Percentiles rank a stretch among this genome's conserved stretches.
Conservation (phyloP, 1,284 basidiomycete genomes). For the Austropuccinia psidii region DNA sequence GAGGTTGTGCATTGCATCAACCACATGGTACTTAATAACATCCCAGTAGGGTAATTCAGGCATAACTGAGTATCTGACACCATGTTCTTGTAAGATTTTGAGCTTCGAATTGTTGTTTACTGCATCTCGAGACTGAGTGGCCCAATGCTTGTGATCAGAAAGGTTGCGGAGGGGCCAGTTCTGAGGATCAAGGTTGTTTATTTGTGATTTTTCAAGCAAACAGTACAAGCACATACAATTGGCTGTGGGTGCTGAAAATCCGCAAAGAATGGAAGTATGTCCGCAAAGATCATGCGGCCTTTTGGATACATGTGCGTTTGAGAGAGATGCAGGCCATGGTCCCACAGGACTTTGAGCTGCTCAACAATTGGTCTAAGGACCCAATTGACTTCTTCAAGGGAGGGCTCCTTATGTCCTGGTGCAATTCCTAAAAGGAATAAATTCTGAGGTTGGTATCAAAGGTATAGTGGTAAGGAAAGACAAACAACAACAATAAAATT, state of each 20-base stretch:
- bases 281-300: background rate
- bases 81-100: background rate
- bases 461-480: background rate
- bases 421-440: background rate
- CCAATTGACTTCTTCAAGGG: slow-evolving; percentile 2
- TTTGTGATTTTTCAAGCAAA: background rate
- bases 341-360: background rate
- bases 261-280: background rate
- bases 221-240: background rate
- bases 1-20: slow-evolving; percentile 12
- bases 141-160: background rate
- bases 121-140: background rate
- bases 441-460: background rate
- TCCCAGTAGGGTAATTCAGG: background rate
- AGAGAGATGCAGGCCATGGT: background rate
- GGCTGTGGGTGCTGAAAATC: background rate
- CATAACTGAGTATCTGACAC: slow-evolving; percentile 1
- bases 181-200: background rate
- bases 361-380: background rate
- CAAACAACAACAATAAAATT: slow-evolving; percentile 7
- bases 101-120: background rate
- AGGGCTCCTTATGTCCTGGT: background rate
- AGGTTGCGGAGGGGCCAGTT: background rate
- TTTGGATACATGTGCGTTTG: background rate
- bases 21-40: slow-evolving; percentile 8